Percentiles rank a stretch among this genome's conserved stretches.
These are phyloP conservation scores for Wickerhamomyces bovis DNA, from an alignment of 805 yeast genomes.

Conservation along the genomic window DNA sequence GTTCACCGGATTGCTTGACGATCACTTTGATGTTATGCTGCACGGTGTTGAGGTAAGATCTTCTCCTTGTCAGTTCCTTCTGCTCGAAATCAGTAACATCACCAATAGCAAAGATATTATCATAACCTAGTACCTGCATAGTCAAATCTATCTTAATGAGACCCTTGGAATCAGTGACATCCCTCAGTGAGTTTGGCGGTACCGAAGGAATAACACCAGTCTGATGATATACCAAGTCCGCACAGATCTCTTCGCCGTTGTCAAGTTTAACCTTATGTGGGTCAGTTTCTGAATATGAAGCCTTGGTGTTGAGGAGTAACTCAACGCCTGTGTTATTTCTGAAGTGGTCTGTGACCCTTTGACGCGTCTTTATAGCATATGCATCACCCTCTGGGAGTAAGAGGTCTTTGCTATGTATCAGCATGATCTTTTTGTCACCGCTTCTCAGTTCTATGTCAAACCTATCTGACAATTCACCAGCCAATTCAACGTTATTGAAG, in stretches of 20 bases:
- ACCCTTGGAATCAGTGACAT: slow-evolving; percentile 2
- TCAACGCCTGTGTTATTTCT: slow-evolving; percentile 13
- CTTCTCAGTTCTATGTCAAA: slow-evolving; percentile 14
- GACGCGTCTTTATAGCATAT: slow-evolving; percentile 12
- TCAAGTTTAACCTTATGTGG: slow-evolving; percentile 1
- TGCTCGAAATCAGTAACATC: slow-evolving; percentile 20
- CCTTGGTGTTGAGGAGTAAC: slow-evolving; percentile 12
- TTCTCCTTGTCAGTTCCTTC: slow-evolving; percentile 14
- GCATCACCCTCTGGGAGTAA: slow-evolving; percentile 4
- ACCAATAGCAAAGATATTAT: slow-evolving; percentile 28
- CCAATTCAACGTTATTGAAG: slow-evolving; percentile 25
- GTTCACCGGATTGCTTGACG: not conserved
- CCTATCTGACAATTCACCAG: slow-evolving; percentile 26
- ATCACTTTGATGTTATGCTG: slow-evolving; percentile 12
- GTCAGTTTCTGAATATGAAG: not conserved
- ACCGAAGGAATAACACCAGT: slow-evolving; percentile 11
- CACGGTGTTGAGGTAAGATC: slow-evolving; percentile 8
- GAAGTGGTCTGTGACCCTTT: slow-evolving; percentile 14
- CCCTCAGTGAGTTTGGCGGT: slow-evolving; percentile 5
- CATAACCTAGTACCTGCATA: slow-evolving; percentile 1
- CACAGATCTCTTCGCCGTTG: slow-evolving; percentile 1
- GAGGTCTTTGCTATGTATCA: slow-evolving; percentile 11
- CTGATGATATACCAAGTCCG: slow-evolving; percentile 2
- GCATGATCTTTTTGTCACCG: slow-evolving; percentile 13
- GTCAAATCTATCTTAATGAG: slow-evolving; percentile 8